Percentiles rank a stretch among this genome's conserved stretches.
Conservation (phyloP, 2,329 filamentous ascomycete genomes). For the Bipolaris zeicola region DNA sequence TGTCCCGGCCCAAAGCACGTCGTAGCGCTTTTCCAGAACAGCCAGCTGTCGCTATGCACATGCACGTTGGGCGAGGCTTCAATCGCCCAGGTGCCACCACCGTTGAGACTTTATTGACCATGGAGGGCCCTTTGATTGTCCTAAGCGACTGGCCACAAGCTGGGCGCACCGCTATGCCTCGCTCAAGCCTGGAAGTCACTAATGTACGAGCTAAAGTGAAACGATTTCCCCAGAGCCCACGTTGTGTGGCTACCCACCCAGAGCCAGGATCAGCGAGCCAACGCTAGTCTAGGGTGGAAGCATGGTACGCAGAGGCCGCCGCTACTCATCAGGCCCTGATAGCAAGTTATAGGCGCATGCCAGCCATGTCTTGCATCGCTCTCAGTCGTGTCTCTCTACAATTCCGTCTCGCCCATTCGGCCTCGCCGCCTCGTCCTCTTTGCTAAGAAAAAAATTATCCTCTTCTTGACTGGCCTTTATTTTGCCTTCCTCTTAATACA, state of each 20-base stretch:
- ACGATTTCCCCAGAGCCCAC: slow-evolving; percentile 48
- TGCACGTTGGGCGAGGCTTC: slow-evolving; percentile 26
- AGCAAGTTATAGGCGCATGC: slow-evolving; percentile 45
- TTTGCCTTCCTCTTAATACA: slow-evolving; percentile 23
- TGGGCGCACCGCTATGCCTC: slow-evolving; percentile 25
- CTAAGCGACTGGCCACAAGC: slow-evolving; percentile 14
- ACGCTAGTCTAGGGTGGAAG: slow-evolving; percentile 31
- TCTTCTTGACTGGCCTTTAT: slow-evolving; percentile 21
- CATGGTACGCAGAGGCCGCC: slow-evolving; percentile 29
- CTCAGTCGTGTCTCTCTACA: slow-evolving; percentile 24
- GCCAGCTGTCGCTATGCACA: slow-evolving; percentile 17
- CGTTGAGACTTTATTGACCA: slow-evolving; percentile 21
- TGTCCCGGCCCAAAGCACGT: slow-evolving; percentile 23
- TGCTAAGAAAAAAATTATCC: slow-evolving; percentile 16
- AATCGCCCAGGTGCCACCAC: slow-evolving; percentile 23
- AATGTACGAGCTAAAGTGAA: slow-evolving; percentile 40
- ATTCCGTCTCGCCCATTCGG: slow-evolving; percentile 17
- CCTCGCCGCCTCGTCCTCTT: slow-evolving; percentile 20
- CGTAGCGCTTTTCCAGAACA: slow-evolving; percentile 32
- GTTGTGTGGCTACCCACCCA: slow-evolving; percentile 43
- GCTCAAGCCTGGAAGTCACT: slow-evolving; percentile 25
- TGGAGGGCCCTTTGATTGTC: slow-evolving; percentile 12
- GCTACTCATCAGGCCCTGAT: slow-evolving; percentile 42
- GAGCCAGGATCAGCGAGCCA: slow-evolving; percentile 37
- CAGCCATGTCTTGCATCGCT: slow-evolving; percentile 38